Base-by-base conservation (phyloP, 2,329 filamentous ascomycete species). In the Dactylellina haptotyla region DNA sequence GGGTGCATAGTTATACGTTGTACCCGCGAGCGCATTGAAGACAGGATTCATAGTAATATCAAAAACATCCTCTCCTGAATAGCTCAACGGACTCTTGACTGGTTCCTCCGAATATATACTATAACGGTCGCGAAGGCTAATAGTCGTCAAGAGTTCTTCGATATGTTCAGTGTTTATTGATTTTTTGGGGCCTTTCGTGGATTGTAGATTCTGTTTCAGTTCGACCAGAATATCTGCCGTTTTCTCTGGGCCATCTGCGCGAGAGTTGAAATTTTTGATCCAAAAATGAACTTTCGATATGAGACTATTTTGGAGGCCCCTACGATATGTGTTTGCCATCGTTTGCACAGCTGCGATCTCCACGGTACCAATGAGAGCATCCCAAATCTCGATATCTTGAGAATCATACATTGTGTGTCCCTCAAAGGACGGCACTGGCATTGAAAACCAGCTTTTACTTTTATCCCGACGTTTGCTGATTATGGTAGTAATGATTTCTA, bases 241-340 rank as follows among this genome's bases (percentile, higher is more conserved):
- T 10, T 20, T 10, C 12, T 34, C 16, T 2, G 32, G 16, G 14
- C 25, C 8, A 56, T 56, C 51, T 25, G 18, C 34, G 4, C 3
- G 14, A 18, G 14, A 45, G 34, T 37, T 30, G 14, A 4, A 45
- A 2, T 30, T 45, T 12, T 43, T 58, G 14, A 45, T 45, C 14
- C 9, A 45, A 16, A 58, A n/a, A 12, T 50, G 41, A 34, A 61
- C 26, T 10, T 32, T 37, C 5, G 57, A 61, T 34, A 61, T 61
- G 3, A 34, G 3, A n/a, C 12, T 43, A 10, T 43, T 18, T 39
- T 53, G 45, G 32, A 63, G 46, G 1, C 30, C 32, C n/a, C 28
- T 26, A 20, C 10, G 58, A 9, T 53, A 62, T 12, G 1, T 53
- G 18, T 43, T 45, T 2, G 39, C 28, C 57, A 62, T 62, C 5